phyloP scores from a whole-genome alignment of 768 basidiomycete genomes.

The Rhodotorula taiwanensis region DNA sequence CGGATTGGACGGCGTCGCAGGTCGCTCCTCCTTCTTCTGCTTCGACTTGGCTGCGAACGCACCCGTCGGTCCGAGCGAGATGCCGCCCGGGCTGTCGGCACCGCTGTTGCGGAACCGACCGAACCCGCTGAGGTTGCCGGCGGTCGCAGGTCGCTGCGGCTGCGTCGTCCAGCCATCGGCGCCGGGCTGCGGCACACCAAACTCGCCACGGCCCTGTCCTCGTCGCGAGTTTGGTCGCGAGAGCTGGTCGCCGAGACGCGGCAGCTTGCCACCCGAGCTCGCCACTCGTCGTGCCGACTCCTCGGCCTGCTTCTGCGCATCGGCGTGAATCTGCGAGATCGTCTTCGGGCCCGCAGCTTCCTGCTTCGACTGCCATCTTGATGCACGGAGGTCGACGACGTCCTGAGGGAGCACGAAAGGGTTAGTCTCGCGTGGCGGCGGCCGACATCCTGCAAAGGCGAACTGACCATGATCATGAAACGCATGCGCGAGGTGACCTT shows the following conservation, averaged over 20 bases:
- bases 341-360: conserved; percentile 72
- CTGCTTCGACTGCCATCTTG: conserved; percentile 71
- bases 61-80: conserved; percentile 75
- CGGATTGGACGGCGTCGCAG: conserved; percentile 51
- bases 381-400: conserved; percentile 75
- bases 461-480: conserved; percentile 85
- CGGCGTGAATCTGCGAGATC: conserved; percentile 79
- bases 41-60: conserved; percentile 62
- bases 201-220: conserved; percentile 58
- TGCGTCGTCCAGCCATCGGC: conserved; percentile 78
- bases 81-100: conserved; percentile 49
- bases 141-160: conserved; percentile 62
- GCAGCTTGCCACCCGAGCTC: conserved; percentile 47
- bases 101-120: conserved; percentile 65
- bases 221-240: conserved; percentile 85
- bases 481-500: conserved; percentile 80
- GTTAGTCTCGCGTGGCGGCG: too few species aligned
- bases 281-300: conserved; percentile 60
- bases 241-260: conserved; percentile 46
- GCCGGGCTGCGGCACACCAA: conserved; percentile 55
- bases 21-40: conserved; percentile 58
- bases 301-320: conserved; percentile 64
- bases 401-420: conserved; percentile 54
- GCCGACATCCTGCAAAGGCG: neutral
- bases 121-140: conserved; percentile 77